Base-by-base conservation (phyloP, 179 eudicot species). In the Spinacia oleracea region DNA sequence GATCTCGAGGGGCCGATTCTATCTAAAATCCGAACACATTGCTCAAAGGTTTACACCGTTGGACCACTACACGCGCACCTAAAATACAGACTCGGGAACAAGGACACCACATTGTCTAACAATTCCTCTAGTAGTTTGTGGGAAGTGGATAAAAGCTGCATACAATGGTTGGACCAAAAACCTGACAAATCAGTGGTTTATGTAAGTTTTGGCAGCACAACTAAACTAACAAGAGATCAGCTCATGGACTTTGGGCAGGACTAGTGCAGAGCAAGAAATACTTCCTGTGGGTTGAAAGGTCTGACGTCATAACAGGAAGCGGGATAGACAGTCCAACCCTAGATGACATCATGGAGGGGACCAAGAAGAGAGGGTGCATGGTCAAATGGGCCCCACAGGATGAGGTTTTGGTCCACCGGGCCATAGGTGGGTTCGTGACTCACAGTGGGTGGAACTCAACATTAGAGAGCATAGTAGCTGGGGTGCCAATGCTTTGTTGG, bases 381-480 rank as follows among this genome's bases (percentile, higher is more conserved):
- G 89, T 83, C 5, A 67, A 80, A 25, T 89, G 92, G 94, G 89
- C 86, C 0, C 90, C 92, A 59, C 94, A 90, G 35, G 87, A 87
- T 32, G 89, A 85, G 68, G 89, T 87, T 6, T 79, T 89, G 73
- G 85, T 87, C 18, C 94, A 90, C 72, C 80, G 51, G 1, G 86
- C 89, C 1, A 72, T 87, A 0, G 92, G 90, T 1, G 90, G 89
- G 35, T 90, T 89, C 64, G 82, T 89, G 64, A 89, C 90, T 16
- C 90, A 90, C 68, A 83, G 87, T 72, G 90, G 93, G 34, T 90
- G 91, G 91, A 89, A 89, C 77, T 90, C 94, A 25, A 87, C 88
- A 0, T 45, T 89, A 34, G 91, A 89, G 84, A 86, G 89, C 55
- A 81, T 90, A 20, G 73, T 43, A 45, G 89, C 86, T 3, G 88